A percentile compares a stretch with the other conserved stretches of the same genome.
These are phyloP conservation scores for Pythium biforme DNA, from an alignment of 352 stramenopile genomes.

Conservation along the genomic window DNA sequence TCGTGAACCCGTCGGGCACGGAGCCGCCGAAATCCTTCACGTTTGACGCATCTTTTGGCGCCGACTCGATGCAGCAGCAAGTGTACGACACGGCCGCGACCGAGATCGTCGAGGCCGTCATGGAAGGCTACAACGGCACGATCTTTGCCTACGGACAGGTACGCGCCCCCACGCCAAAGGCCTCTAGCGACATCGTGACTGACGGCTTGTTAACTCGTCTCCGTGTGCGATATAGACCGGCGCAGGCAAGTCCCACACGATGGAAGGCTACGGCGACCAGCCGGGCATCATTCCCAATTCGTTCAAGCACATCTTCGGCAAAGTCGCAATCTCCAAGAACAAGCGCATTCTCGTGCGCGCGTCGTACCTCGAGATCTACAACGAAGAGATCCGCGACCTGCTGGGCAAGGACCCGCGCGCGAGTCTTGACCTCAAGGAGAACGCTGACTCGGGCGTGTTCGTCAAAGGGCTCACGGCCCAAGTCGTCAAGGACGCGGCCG, in stretches of 20 bases:
- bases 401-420: slow-evolving; percentile 81
- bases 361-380: slow-evolving; percentile 98
- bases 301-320: slow-evolving; percentile 91
- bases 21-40: slow-evolving; percentile 95
- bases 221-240: slow-evolving; percentile 46
- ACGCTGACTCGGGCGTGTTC: slow-evolving; percentile 88
- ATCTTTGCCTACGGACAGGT: slow-evolving; percentile 87
- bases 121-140: slow-evolving; percentile 92
- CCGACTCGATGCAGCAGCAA: slow-evolving; percentile 92
- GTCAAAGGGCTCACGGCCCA: slow-evolving; percentile 86
- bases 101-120: slow-evolving; percentile 90
- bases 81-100: slow-evolving; percentile 91
- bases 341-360: slow-evolving; percentile 96
- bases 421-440: slow-evolving; percentile 91
- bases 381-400: slow-evolving; percentile 96
- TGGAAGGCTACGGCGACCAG: slow-evolving; percentile 80
- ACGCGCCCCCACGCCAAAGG: too few species aligned
- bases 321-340: slow-evolving; percentile 84
- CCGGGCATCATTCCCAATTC: slow-evolving; percentile 90
- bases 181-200: too few species aligned
- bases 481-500: slow-evolving; percentile 86
- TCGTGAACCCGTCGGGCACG: slow-evolving; percentile 80
- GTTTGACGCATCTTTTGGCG: slow-evolving; percentile 95
- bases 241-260: slow-evolving; percentile 88
- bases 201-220: too few species aligned